Evolutionary conservation across 2,329 filamentous ascomycete species (phyloP).

Genomic region (Chaetothyriales sp.): DNA sequence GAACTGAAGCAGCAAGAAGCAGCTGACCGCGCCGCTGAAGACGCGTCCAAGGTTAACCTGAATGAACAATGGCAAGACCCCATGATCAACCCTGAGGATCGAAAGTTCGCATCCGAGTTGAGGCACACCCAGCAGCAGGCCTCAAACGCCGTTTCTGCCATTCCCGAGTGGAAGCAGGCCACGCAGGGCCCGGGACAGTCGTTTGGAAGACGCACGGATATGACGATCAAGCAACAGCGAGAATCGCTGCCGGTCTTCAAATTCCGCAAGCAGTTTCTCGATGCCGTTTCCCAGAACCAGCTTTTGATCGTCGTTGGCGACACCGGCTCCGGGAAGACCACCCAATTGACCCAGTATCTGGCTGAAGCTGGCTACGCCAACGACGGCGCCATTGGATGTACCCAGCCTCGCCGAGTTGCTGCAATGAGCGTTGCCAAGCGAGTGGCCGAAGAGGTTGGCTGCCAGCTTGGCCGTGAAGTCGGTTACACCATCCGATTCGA

Average conservation of each 20-base stretch:
- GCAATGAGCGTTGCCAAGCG: conserved; percentile 98
- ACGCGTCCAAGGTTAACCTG: conserved; percentile 65
- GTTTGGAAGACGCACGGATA: conserved; percentile 70
- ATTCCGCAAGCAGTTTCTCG: conserved; percentile 74
- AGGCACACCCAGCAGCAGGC: conserved; percentile 48
- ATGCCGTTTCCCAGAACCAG: conserved; percentile 77
- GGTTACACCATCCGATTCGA: conserved; percentile 98
- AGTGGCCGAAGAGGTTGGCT: conserved; percentile 91
- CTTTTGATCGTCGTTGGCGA: conserved; percentile 93
- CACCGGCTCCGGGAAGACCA: conserved; percentile 94
- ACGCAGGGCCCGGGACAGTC: conserved; percentile 67
- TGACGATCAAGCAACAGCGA: conserved; percentile 91
- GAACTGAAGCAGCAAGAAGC: conserved; percentile 81
- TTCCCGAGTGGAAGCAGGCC: conserved; percentile 87
- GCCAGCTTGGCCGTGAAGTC: conserved; percentile 77
- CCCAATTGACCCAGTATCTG: conserved; percentile 89
- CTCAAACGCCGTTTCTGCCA: conserved; percentile 47
- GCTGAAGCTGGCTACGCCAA: conserved; percentile 90
- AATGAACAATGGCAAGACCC: conserved; percentile 92
- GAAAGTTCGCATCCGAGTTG: conserved; percentile 79
- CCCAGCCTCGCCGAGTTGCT: conserved; percentile 87
- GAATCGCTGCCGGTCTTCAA: conserved; percentile 79
- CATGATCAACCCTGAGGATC: conserved; percentile 73
- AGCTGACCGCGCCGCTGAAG: conserved; percentile 62
- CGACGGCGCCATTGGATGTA: conserved; percentile 84